Percentiles rank a stretch among this genome's conserved stretches.
Conservation (phyloP, 73 alveolate species). For the Tetrahymena elliotti region DNA sequence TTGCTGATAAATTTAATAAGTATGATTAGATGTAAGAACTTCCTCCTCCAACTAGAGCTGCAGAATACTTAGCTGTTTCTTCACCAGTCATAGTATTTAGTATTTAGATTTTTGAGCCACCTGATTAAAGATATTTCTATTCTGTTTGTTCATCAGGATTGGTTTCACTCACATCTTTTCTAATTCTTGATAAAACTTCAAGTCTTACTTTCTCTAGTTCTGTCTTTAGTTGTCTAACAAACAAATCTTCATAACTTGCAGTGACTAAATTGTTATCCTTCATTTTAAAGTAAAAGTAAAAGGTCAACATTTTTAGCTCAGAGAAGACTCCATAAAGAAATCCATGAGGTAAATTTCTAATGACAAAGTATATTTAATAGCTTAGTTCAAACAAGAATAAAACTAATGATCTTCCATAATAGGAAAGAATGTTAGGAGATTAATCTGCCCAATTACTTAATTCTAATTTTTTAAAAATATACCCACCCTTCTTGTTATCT, state of each 20-base stretch:
- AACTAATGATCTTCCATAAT: neutral
- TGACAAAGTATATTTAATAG: neutral
- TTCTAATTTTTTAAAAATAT: neutral
- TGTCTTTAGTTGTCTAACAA: neutral
- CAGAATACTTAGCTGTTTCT: neutral
- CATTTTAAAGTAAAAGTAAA: neutral
- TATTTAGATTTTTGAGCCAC: neutral
- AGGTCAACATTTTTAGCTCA: neutral
- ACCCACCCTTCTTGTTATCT: neutral
- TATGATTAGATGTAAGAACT: neutral
- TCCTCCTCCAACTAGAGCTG: neutral
- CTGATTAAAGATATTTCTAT: neutral
- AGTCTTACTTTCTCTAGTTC: neutral
- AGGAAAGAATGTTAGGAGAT: neutral
- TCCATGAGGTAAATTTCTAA: neutral
- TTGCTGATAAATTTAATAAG: neutral
- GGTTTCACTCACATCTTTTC: neutral
- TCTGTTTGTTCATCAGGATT: neutral
- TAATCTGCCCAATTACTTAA: neutral
- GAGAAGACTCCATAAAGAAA: neutral
- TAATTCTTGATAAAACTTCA: neutral
- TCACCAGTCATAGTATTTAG: neutral
- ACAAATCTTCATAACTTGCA: neutral
- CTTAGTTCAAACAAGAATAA: neutral
- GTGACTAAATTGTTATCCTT: neutral